Evolutionary conservation across 2,329 filamentous ascomycete genomes (phyloP).

Genomic region (Coleophoma crateriformis): DNA sequence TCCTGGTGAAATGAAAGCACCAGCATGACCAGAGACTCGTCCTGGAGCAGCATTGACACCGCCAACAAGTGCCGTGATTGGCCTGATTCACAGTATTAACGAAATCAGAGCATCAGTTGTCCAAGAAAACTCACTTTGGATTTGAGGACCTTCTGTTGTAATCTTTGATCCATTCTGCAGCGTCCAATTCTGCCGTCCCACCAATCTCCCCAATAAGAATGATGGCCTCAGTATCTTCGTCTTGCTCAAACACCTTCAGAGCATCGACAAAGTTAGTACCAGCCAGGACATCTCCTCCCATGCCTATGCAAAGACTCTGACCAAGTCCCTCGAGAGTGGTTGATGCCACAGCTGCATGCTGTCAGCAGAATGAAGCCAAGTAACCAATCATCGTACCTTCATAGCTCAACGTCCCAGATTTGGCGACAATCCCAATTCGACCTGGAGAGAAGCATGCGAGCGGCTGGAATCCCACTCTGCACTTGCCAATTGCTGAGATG

Average conservation of each 20-base stretch:
- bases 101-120: background rate
- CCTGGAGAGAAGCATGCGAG: slow-evolving; percentile 66
- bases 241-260: slow-evolving; percentile 58
- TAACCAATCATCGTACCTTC: slow-evolving; percentile 36
- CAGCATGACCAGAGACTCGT: slow-evolving; percentile 74
- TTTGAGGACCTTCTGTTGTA: slow-evolving; percentile 51
- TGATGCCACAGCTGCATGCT: slow-evolving; percentile 53
- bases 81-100: slow-evolving; percentile 29
- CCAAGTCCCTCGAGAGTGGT: slow-evolving; percentile 64
- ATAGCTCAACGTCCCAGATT: slow-evolving; percentile 70
- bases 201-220: slow-evolving; percentile 64
- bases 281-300: slow-evolving; percentile 67
- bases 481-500: slow-evolving; percentile 64
- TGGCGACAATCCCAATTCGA: slow-evolving; percentile 64
- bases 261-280: slow-evolving; percentile 72
- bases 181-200: slow-evolving; percentile 59
- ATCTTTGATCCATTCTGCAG: slow-evolving; percentile 66
- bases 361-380: background rate
- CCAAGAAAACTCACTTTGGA: slow-evolving; percentile 49
- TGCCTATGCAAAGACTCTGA: slow-evolving; percentile 67
- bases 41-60: slow-evolving; percentile 59
- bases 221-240: slow-evolving; percentile 62
- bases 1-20: slow-evolving; percentile 63
- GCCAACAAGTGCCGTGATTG: slow-evolving; percentile 67
- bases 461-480: slow-evolving; percentile 71